Evolutionary conservation across 73 alveolate genomes (phyloP).

Genomic region (Symbiodinium natans): DNA sequence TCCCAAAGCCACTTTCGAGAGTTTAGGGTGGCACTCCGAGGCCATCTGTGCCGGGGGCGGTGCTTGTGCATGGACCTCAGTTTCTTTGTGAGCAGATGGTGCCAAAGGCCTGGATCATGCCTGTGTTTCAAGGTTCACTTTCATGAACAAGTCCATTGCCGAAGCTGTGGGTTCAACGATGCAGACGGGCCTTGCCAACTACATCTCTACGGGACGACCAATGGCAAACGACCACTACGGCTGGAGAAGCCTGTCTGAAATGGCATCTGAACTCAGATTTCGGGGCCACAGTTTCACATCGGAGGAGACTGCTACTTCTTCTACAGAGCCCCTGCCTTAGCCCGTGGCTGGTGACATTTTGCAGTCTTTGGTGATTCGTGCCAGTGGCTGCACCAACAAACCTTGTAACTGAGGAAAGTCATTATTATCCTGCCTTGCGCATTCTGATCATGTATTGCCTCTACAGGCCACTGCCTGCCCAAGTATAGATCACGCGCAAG

Average conservation of each 20-base stretch:
- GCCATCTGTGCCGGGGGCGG: conserved; percentile 93
- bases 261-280: too few relatives aligned
- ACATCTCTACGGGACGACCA: conserved; percentile 71
- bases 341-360: not conserved
- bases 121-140: conserved; percentile 57
- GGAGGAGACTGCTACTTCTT: conserved; percentile 84
- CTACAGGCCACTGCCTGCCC: conserved; percentile 25
- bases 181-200: conserved; percentile 86
- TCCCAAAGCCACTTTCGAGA: not conserved
- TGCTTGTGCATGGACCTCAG: conserved; percentile 25
- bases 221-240: conserved; percentile 84
- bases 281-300: not conserved
- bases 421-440: conserved; percentile 86
- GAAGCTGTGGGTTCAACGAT: conserved; percentile 80
- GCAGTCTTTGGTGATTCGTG: not conserved
- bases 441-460: conserved; percentile 69
- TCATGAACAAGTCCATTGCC: conserved; percentile 89
- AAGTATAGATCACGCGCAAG: not conserved
- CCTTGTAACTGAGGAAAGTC: conserved; percentile 51
- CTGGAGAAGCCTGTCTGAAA: conserved; percentile 33
- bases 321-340: conserved; percentile 64
- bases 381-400: not conserved
- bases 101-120: not conserved
- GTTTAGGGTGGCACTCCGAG: not conserved
- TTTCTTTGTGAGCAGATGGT: not conserved